phyloP scores from a whole-genome alignment of 768 basidiomycete genomes.

The Amanita molliuscula region DNA sequence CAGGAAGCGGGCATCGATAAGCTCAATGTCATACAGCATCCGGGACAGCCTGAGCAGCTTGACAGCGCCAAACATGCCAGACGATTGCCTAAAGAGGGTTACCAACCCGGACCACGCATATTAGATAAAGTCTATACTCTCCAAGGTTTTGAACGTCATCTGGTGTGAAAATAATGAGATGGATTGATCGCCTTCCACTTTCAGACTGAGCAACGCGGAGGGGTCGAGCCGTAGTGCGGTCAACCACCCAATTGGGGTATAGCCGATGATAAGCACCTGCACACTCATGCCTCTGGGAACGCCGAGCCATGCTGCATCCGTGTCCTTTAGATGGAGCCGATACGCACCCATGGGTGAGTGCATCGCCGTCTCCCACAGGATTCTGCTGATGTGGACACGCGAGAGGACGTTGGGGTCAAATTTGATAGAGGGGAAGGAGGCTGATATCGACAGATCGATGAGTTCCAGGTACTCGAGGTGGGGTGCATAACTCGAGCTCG shows the following conservation, averaged over 20 bases:
- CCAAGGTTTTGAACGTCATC: slow-evolving; percentile 1
- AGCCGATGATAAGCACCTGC: neutral
- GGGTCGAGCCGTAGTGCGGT: neutral
- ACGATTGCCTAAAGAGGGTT: neutral
- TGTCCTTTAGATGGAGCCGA: slow-evolving; percentile 2
- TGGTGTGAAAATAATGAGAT: slow-evolving; percentile 2
- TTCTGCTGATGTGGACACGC: neutral
- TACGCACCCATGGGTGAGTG: neutral
- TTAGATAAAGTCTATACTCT: neutral
- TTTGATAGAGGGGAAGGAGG: slow-evolving; percentile 4
- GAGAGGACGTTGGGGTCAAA: slow-evolving; percentile 1
- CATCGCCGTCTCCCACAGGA: slow-evolving; percentile 3
- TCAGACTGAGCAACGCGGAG: slow-evolving; percentile 2
- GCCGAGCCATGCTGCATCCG: slow-evolving; percentile 4
- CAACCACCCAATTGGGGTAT: slow-evolving; percentile 1
- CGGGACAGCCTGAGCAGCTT: neutral
- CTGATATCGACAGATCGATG: slow-evolving; percentile 4
- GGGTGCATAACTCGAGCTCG: neutral
- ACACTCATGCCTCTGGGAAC: neutral
- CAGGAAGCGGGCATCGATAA: neutral
- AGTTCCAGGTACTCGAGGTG: slow-evolving; percentile 3
- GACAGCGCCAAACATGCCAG: neutral
- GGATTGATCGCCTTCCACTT: slow-evolving; percentile 2
- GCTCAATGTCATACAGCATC: neutral
- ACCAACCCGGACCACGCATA: slow-evolving; percentile 1